A percentile compares a stretch with the other conserved stretches of the same genome.
These are phyloP conservation scores for Vanilla planifolia DNA, from an alignment of 106 monocot genomes.

Conservation along the genomic window DNA sequence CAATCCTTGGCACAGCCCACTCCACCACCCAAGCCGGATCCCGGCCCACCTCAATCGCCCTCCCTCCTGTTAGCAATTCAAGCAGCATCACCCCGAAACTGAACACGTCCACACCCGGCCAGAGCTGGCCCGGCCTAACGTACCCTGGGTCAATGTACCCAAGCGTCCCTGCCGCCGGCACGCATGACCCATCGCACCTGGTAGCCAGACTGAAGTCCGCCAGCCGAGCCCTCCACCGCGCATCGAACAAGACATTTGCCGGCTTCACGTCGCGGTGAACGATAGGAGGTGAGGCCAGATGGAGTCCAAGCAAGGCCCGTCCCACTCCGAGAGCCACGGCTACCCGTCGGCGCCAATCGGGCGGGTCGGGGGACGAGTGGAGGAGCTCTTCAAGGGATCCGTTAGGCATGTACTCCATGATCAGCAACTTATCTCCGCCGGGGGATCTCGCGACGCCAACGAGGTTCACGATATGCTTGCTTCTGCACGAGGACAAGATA, in stretches of 20 bases:
- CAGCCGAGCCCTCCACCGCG: conserved; percentile 39
- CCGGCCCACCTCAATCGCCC: conserved; percentile 35
- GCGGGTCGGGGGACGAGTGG: conserved; percentile 29
- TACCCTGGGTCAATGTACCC: conserved; percentile 87
- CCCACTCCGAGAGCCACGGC: conserved; percentile 47
- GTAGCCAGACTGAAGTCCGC: conserved; percentile 85
- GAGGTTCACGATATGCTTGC: conserved; percentile 51
- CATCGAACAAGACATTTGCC: conserved; percentile 60
- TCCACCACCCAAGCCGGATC: conserved; percentile 47
- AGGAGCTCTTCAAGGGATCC: conserved; percentile 76
- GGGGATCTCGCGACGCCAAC: conserved; percentile 20
- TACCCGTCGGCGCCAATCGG: conserved; percentile 33
- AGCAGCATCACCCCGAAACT: conserved; percentile 84
- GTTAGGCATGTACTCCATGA: conserved; percentile 83
- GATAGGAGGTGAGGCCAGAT: conserved; percentile 34
- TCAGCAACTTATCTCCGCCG: conserved; percentile 21
- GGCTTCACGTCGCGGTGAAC: conserved; percentile 90
- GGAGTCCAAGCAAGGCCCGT: conserved; percentile 45
- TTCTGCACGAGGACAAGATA: conserved; percentile 29
- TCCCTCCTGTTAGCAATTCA: conserved; percentile 63
- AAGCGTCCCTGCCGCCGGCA: conserved; percentile 66
- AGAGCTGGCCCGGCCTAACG: conserved; percentile 28
- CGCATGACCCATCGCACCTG: not conserved
- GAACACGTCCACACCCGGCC: conserved; percentile 64
- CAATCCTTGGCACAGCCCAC: conserved; percentile 49